phyloP scores from a whole-genome alignment of 208 protist species.

The Tritrichomonas musculus region DNA sequence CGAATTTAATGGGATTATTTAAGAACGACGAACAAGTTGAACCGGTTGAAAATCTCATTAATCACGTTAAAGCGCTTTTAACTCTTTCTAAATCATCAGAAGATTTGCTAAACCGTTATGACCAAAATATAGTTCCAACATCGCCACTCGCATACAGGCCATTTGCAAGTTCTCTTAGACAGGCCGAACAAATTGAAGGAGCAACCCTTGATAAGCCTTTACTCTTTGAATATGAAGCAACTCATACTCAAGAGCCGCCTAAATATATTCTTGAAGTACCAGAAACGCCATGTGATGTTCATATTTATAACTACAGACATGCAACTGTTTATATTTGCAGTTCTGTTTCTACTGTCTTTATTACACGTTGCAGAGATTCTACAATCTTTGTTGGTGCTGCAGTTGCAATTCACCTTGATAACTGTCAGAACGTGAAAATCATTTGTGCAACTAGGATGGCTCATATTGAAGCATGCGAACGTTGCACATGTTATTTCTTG shows the following conservation, averaged over 20 bases:
- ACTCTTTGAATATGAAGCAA: not conserved
- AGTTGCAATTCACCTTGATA: not conserved
- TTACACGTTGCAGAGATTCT: not conserved
- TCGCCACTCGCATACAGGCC: not conserved
- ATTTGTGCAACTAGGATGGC: not conserved
- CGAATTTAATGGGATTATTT: not conserved
- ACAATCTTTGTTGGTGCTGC: conserved; percentile 1
- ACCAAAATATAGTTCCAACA: too few relatives aligned
- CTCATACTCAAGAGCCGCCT: not conserved
- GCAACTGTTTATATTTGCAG: not conserved
- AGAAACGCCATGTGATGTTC: not conserved
- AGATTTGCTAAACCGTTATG: not conserved
- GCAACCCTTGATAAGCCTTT: not conserved
- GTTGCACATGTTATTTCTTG: not conserved
- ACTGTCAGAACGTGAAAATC: not conserved
- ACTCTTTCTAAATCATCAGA: not conserved
- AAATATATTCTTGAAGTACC: not conserved
- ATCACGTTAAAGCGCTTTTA: not conserved
- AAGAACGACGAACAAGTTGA: not conserved
- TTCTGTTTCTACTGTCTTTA: not conserved
- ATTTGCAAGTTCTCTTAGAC: not conserved
- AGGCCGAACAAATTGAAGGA: not conserved
- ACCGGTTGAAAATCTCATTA: not conserved
- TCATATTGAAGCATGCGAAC: conserved; percentile 17
- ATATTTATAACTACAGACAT: not conserved